Evolutionary conservation across 2,329 filamentous ascomycete genomes (phyloP).

Genomic region (Calonectria naviculata): DNA sequence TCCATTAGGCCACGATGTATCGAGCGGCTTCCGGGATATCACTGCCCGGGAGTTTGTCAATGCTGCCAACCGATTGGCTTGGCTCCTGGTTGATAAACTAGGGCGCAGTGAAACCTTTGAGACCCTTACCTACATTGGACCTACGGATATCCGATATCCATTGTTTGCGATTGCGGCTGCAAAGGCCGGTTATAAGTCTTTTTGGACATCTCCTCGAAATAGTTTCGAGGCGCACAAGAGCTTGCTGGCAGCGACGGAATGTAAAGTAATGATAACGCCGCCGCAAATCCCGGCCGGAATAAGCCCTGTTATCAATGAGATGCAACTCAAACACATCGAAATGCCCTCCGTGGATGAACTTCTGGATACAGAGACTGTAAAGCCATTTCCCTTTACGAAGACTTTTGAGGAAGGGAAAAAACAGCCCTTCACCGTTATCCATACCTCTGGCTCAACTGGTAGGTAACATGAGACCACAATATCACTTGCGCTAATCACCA

Average conservation of each 20-base stretch:
- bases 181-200: background rate
- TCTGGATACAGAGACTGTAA: background rate
- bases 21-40: background rate
- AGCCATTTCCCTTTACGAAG: background rate
- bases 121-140: background rate
- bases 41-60: background rate
- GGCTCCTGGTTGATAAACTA: background rate
- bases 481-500: background rate
- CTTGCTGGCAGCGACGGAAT: background rate
- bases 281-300: background rate
- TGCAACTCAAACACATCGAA: background rate
- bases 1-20: background rate
- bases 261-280: background rate
- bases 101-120: background rate
- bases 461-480: background rate
- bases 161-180: background rate
- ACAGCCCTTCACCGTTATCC: background rate
- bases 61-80: background rate
- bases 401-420: background rate
- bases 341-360: background rate
- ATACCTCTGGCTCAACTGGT: background rate
- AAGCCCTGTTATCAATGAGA: background rate
- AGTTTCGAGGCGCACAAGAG: background rate
- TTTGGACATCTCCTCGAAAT: background rate
- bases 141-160: background rate